A percentile compares a stretch with the other conserved stretches of the same genome.
Conservation (phyloP, 805 yeast genomes). For the Tanozyma kutaoensis region DNA sequence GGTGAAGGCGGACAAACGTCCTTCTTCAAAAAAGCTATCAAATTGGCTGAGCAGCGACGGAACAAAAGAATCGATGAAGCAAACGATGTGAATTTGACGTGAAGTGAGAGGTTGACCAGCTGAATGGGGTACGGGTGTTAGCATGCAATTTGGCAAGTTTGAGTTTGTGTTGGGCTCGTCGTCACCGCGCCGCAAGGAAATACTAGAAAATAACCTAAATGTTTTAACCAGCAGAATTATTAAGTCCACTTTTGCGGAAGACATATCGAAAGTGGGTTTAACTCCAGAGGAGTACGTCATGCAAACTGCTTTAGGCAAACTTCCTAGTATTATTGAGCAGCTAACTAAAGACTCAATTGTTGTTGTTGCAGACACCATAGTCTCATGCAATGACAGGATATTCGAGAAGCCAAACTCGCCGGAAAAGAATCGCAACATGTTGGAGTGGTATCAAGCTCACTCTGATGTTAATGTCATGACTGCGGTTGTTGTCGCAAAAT, state of each 20-base stretch:
- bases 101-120: neutral
- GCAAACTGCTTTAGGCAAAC: slow-evolving; percentile 59
- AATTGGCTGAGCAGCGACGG: slow-evolving; percentile 4
- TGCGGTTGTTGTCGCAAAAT: slow-evolving; percentile 8
- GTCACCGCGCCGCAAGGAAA: slow-evolving; percentile 70
- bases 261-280: slow-evolving; percentile 41
- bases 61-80: slow-evolving; percentile 7
- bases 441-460: slow-evolving; percentile 9
- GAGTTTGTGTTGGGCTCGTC: slow-evolving; percentile 63
- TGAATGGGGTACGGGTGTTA: neutral
- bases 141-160: neutral
- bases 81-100: neutral
- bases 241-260: slow-evolving; percentile 66
- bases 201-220: slow-evolving; percentile 45
- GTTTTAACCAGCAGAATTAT: slow-evolving; percentile 24
- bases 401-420: slow-evolving; percentile 61
- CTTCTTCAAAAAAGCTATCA: slow-evolving; percentile 10
- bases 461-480: slow-evolving; percentile 18
- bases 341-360: slow-evolving; percentile 12
- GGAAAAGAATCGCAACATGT: slow-evolving; percentile 15
- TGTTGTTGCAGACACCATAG: slow-evolving; percentile 75
- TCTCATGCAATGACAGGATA: slow-evolving; percentile 41
- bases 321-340: slow-evolving; percentile 41
- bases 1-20: slow-evolving; percentile 7
- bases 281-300: slow-evolving; percentile 46